Percentiles rank a stretch among this genome's conserved stretches.
Evolutionary conservation across 371 early-diverging fungal genomes (phyloP).

Genomic region (Rhizomucor miehei): DNA sequence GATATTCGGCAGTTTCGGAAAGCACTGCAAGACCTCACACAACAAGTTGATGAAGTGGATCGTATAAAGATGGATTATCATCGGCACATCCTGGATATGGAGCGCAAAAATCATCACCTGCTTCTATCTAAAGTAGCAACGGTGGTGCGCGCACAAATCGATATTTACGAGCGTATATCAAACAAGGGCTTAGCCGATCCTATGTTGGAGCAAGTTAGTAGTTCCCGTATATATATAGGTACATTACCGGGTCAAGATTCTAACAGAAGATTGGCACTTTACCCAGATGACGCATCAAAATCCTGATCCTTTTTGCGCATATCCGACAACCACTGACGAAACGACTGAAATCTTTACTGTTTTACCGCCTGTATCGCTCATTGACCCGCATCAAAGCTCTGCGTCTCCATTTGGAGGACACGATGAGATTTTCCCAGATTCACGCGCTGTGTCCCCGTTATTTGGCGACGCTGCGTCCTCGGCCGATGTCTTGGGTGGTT

Average conservation of each 20-base stretch:
- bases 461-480: background rate
- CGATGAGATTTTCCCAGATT: constrained; percentile 5
- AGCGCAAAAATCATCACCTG: constrained; percentile 41
- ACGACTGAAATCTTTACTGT: constrained; percentile 48
- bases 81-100: constrained; percentile 43
- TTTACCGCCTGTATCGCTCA: constrained; percentile 42
- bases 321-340: constrained; percentile 39
- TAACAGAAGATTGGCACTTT: no score
- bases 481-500: background rate
- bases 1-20: constrained; percentile 46
- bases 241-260: background rate
- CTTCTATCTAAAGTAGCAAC: constrained; percentile 44
- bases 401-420: constrained; percentile 2
- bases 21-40: constrained; percentile 41
- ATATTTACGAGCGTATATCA: constrained; percentile 49
- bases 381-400: constrained; percentile 15
- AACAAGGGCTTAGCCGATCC: constrained; percentile 51
- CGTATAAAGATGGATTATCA: constrained; percentile 46
- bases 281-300: constrained; percentile 48
- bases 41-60: constrained; percentile 54
- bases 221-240: no score
- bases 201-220: constrained; percentile 46
- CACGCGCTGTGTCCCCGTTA: constrained; percentile 1
- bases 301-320: constrained; percentile 51
- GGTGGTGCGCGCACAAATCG: constrained; percentile 52